phyloP scores from a whole-genome alignment of 2,329 filamentous ascomycete species.

The Pseudogymnoascus sp. region DNA sequence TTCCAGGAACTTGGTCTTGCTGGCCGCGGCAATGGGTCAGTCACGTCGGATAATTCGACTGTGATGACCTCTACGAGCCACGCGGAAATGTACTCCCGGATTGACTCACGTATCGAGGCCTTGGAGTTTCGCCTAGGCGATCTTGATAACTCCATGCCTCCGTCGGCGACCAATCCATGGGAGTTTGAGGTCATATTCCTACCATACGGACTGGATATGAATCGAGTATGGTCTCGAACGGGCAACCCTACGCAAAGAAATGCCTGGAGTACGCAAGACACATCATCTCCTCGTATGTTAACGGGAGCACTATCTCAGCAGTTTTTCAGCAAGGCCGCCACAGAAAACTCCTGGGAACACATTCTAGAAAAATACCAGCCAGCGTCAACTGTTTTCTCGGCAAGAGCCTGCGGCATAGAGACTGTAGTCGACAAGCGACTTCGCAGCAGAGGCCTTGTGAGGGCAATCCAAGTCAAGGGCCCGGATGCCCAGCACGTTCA shows the following conservation, averaged over 20 bases:
- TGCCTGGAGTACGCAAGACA: conserved; percentile 26
- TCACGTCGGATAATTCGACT: conserved; percentile 30
- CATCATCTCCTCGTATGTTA: conserved; percentile 13
- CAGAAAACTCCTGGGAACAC: neutral
- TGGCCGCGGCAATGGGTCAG: conserved; percentile 24
- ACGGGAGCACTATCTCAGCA: conserved; percentile 16
- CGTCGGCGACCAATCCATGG: conserved; percentile 58
- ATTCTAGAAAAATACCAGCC: conserved; percentile 35
- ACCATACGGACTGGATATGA: conserved; percentile 52
- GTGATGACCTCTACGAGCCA: conserved; percentile 29
- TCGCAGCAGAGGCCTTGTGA: conserved; percentile 64
- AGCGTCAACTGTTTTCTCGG: conserved; percentile 36
- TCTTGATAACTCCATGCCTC: conserved; percentile 32
- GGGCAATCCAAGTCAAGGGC: conserved; percentile 51
- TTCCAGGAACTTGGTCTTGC: conserved; percentile 30
- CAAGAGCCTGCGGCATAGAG: conserved; percentile 57
- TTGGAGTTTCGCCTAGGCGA: conserved; percentile 34
- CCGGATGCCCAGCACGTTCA: conserved; percentile 61
- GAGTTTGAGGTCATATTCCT: conserved; percentile 68
- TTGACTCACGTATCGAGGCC: conserved; percentile 34
- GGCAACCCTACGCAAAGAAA: neutral
- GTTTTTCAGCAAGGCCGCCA: neutral
- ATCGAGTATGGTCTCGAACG: conserved; percentile 40
- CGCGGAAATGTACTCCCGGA: conserved; percentile 34
- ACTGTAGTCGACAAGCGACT: conserved; percentile 60